Evolutionary conservation across 805 yeast species (phyloP), one percentile per base, ranked within the genome.

Genomic region (Starmerella kuoi): DNA sequence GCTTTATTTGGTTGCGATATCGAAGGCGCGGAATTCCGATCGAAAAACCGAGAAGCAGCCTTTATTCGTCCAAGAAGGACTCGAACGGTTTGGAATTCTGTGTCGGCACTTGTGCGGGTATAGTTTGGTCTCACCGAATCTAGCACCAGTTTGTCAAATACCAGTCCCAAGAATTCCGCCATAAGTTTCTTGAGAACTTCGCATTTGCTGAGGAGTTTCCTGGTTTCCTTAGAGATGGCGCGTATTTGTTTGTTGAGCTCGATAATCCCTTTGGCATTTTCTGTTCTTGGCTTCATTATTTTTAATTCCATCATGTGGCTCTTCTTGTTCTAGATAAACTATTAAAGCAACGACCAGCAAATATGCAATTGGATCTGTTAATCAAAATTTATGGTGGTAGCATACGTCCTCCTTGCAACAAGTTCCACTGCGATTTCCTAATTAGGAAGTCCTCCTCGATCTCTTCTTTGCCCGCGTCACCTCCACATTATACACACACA

Each of bases 101-200:
- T 5, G 23, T 36, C 25, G 28, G 14, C 28, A 14, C 14, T 3
- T 22, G 5, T 5, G 7, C 36, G 20, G 23, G 15, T 11, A 17
- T 23, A 21, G 19, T 5, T 17, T 3, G 4, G 7, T 2, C 17
- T 1, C 15, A 31, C 35, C n/a, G 33, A 18, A 30, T 46, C 50
- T 7, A 43, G 33, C 7, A 36, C 28, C 2, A 46, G 37, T 31
- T 46, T 46, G 35, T 43, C 47, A 17, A 40, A 30, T 9, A 31
- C 37, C 7, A 46, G 37, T 27, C 30, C 34, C 7, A 37, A 32
- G 30, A 46, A 46, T 18, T 37, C 47, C 5, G 12, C 6, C 12
- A 23, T 12, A 18, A 39, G 39, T 7, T 23, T 11, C 3, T 30
- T 5, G 15, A 46, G 37, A 7, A 35, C 9, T 11, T 18, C 14